Evolutionary conservation across 345 rosid species (phyloP).

Genomic region (Arabis alpina): DNA sequence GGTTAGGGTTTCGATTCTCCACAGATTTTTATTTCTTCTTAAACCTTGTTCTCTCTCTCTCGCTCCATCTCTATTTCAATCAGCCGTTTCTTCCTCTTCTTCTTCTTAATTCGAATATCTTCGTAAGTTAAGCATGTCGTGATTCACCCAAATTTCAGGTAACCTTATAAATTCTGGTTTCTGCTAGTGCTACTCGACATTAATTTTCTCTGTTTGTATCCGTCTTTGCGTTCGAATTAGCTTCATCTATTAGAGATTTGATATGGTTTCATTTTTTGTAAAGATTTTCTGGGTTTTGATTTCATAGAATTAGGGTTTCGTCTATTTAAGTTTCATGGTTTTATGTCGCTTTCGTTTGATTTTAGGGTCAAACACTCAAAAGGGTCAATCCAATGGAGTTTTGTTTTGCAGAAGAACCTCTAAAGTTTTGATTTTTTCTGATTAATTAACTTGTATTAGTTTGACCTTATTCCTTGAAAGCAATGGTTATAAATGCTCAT

Average conservation of each 20-base stretch:
- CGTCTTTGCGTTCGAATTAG: background rate
- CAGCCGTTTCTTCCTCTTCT: background rate
- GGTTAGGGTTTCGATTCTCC: too few relatives aligned
- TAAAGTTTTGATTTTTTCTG: constrained; percentile 1
- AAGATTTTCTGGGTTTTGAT: too few relatives aligned
- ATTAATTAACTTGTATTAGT: background rate
- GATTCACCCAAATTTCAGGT: constrained; percentile 51
- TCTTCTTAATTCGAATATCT: constrained; percentile 37
- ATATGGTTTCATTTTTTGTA: background rate
- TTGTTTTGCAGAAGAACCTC: background rate
- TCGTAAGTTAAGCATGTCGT: constrained; percentile 48
- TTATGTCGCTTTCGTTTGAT: background rate
- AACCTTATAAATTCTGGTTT: background rate
- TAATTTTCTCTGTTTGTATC: background rate
- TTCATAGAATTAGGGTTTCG: background rate
- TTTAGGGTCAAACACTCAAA: background rate
- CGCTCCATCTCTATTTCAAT: too few relatives aligned
- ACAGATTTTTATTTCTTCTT: too few relatives aligned
- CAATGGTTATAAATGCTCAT: constrained; percentile 6
- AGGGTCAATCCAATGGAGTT: too few relatives aligned
- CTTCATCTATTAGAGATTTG: background rate
- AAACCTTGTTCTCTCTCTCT: too few relatives aligned
- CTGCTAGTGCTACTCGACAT: background rate
- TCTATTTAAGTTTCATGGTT: background rate
- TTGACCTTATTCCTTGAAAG: constrained; percentile 1